These are phyloP conservation scores for Arctostaphylos glauca DNA, from an alignment of 148 eudicot species.

Conservation along the genomic window DNA sequence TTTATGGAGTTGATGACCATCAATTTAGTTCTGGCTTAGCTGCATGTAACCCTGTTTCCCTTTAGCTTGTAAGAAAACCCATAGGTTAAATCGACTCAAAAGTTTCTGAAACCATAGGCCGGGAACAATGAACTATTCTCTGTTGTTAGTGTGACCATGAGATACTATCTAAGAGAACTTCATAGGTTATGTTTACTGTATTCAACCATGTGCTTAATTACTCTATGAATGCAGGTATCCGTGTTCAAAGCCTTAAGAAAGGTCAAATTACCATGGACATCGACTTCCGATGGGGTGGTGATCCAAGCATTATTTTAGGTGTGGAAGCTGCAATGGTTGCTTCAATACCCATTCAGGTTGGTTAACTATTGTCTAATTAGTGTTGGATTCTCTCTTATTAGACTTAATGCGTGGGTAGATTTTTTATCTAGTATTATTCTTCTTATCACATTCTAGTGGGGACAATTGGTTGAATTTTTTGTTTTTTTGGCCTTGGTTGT, in stretches of 20 bases:
- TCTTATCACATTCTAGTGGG: not conserved
- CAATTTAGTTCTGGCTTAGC: slow-evolving; percentile 11
- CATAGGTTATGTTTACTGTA: not conserved
- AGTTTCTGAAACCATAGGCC: not conserved
- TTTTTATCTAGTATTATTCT: not conserved
- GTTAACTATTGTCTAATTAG: not conserved
- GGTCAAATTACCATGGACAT: slow-evolving; percentile 94
- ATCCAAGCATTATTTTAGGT: slow-evolving; percentile 76
- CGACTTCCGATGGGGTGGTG: slow-evolving; percentile 96
- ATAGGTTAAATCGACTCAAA: not conserved
- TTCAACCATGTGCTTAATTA: not conserved
- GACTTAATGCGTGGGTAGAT: too few species aligned
- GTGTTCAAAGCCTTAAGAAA: slow-evolving; percentile 92
- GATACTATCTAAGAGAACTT: not conserved
- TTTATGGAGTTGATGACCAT: not conserved
- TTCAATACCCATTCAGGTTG: slow-evolving; percentile 92
- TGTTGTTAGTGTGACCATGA: not conserved
- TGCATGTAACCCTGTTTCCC: not conserved
- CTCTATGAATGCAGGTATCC: slow-evolving; percentile 63
- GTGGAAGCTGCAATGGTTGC: slow-evolving; percentile 90
- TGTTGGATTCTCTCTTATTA: not conserved
- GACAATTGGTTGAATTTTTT: slow-evolving; percentile 14
- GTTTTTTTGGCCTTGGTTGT: slow-evolving; percentile 24
- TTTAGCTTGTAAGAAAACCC: not conserved
- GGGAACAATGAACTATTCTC: not conserved